Conservation (phyloP, 2,329 filamentous ascomycete species). For the Elsinoe perseae region DNA sequence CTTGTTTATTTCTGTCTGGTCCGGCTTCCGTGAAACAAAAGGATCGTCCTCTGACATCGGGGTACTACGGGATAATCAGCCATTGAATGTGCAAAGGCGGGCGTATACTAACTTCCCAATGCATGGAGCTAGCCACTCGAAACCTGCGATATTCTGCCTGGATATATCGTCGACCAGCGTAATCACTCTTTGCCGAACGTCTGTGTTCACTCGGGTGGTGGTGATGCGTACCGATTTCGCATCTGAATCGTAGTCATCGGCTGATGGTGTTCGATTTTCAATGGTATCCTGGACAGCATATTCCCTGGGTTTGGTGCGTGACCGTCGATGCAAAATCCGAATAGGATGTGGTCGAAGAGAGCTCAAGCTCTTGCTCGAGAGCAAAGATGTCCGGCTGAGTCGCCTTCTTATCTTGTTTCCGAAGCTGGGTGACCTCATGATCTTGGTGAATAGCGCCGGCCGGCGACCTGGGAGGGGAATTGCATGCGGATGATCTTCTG, state of each 20-base stretch:
- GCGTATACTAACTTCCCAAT: constrained; percentile 15
- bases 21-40: not conserved
- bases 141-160: constrained; percentile 11
- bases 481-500: constrained; percentile 28
- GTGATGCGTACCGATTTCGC: not conserved
- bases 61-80: not conserved
- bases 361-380: constrained; percentile 4
- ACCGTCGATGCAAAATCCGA: constrained; percentile 4
- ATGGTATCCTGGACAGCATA: not conserved
- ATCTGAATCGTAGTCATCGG: constrained; percentile 14
- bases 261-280: not conserved
- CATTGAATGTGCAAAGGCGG: too few species aligned
- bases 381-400: constrained; percentile 17
- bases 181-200: not conserved
- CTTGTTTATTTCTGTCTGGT: not conserved
- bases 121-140: constrained; percentile 19
- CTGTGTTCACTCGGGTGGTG: not conserved
- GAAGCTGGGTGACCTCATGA: constrained; percentile 25
- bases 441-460: constrained; percentile 17
- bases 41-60: not conserved
- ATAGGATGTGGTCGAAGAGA: not conserved
- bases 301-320: not conserved
- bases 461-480: constrained; percentile 20
- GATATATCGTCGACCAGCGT: not conserved
- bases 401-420: constrained; percentile 22